Evolutionary conservation across 1,139 yeast species (phyloP).

Genomic region (Kurtzmaniella quercitrusa): DNA sequence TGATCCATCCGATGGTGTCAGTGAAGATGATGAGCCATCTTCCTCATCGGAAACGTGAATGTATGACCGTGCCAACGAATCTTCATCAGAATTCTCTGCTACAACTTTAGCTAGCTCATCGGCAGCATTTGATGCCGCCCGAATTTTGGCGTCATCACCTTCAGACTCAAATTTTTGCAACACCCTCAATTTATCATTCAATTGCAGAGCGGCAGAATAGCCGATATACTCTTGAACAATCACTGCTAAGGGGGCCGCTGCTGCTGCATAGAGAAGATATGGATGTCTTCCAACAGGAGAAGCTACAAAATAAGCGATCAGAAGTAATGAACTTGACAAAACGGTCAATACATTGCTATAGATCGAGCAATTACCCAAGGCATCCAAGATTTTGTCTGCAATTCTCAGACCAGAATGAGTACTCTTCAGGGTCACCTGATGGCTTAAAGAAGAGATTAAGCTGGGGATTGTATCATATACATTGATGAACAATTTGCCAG

Average conservation of each 20-base stretch:
- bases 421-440: slow-evolving; percentile 4
- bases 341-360: slow-evolving; percentile 24
- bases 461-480: slow-evolving; percentile 32
- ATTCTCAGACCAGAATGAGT: not conserved
- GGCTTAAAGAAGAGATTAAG: slow-evolving; percentile 26
- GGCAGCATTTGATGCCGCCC: slow-evolving; percentile 6
- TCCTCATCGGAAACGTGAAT: slow-evolving; percentile 47
- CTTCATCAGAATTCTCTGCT: slow-evolving; percentile 20
- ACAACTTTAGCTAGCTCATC: slow-evolving; percentile 10
- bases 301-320: slow-evolving; percentile 39
- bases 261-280: slow-evolving; percentile 51
- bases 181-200: slow-evolving; percentile 12
- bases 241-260: slow-evolving; percentile 40
- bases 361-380: slow-evolving; percentile 7
- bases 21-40: slow-evolving; percentile 22
- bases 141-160: slow-evolving; percentile 3
- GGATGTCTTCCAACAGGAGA: slow-evolving; percentile 49
- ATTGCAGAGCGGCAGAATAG: slow-evolving; percentile 14
- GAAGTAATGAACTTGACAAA: slow-evolving; percentile 30
- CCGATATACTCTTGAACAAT: slow-evolving; percentile 21
- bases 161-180: slow-evolving; percentile 6
- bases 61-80: slow-evolving; percentile 47
- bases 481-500: slow-evolving; percentile 38
- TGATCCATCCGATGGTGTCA: slow-evolving; percentile 31
- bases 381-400: slow-evolving; percentile 9